Evolutionary conservation across 805 yeast genomes (phyloP), one percentile per base, ranked within the genome.

Genomic region (Komagataella mondaviorum): DNA sequence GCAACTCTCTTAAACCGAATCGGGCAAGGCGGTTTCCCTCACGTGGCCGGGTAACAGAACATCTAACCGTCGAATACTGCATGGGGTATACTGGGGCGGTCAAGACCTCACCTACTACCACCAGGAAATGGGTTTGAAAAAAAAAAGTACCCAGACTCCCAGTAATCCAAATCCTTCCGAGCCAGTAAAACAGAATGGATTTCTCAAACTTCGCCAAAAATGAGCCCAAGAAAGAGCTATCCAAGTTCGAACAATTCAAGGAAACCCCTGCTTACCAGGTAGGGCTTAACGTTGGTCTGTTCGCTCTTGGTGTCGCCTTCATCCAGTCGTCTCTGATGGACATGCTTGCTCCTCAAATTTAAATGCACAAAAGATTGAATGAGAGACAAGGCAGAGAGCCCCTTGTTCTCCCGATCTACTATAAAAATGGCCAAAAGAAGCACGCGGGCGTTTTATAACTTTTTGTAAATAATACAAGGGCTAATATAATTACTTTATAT

Each of bases 291-390:
- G 78, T 77, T 53, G 73, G 72, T 45, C 71, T 84, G 55, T 85
- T 86, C 61, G 77, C 76, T 53, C 72, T 85, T 48, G 93, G 93
- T 64, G 85, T 84, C 57, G 79, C 80, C 22, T 78, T 85, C 65
- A 78, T 86, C 58, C 88, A 83, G 70, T 82, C 89, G 48, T 84
- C 90, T 58, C 68, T 83, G 60, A 83, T 83, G 87, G 91, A 85
- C 53, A 77, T 83, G 78, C 69, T 85, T 70, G 89, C 84, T 60
- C 93, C 93, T 50, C 91, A 85, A 58, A 58, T 67, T 47, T 64
- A 60, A 55, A 1, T 50, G n/a, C n/a, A 47, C 24, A 46, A 3
- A 5, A 23, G 44, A 23, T 23, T 8, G 7, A 49, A 22, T 10
- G 12, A 17, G 3, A 23, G n/a, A 16, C 10, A 23, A 23, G n/a